Evolutionary conservation across 352 stramenopile species (phyloP).

Genomic region (Globisporangium megalacanthum): DNA sequence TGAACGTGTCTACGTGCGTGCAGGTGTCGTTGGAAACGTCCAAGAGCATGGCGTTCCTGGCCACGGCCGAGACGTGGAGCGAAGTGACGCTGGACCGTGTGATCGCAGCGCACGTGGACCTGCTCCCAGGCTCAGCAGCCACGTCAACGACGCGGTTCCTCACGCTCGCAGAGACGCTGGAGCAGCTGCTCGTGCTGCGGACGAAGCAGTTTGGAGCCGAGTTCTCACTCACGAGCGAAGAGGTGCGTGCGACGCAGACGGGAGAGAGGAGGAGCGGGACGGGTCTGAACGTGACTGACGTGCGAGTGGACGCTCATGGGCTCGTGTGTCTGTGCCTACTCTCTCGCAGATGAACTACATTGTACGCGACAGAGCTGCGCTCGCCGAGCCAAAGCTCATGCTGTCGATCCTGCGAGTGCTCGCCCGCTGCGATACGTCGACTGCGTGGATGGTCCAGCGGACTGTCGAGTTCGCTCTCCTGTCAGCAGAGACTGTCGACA

Average conservation of each 20-base stretch:
- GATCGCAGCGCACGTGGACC: slow-evolving; percentile 48
- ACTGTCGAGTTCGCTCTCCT: slow-evolving; percentile 27
- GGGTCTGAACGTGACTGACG: background rate
- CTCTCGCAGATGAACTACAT: slow-evolving; percentile 24
- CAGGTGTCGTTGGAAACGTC: slow-evolving; percentile 48
- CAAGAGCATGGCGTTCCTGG: slow-evolving; percentile 31
- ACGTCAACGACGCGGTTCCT: slow-evolving; percentile 7
- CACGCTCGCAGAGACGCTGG: slow-evolving; percentile 24
- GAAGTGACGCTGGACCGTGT: slow-evolving; percentile 31
- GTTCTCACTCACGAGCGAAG: slow-evolving; percentile 23
- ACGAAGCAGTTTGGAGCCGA: slow-evolving; percentile 12
- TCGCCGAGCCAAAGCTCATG: slow-evolving; percentile 4
- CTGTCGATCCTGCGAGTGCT: slow-evolving; percentile 19
- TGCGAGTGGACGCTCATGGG: too few species aligned
- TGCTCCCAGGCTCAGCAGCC: slow-evolving; percentile 18
- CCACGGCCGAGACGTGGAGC: slow-evolving; percentile 19
- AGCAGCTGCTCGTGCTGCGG: slow-evolving; percentile 20
- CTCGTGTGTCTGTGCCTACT: background rate
- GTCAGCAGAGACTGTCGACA: slow-evolving; percentile 1
- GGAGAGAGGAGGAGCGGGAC: too few species aligned
- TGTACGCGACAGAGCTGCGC: slow-evolving; percentile 11
- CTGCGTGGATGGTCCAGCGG: slow-evolving; percentile 24
- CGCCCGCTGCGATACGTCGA: slow-evolving; percentile 26
- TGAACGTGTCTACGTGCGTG: too few species aligned
- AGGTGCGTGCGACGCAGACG: slow-evolving; percentile 13